Percentiles rank a stretch among this genome's conserved stretches.
Evolutionary conservation across 2,329 filamentous ascomycete genomes (phyloP).

Genomic region (Diaporthe caulivora): DNA sequence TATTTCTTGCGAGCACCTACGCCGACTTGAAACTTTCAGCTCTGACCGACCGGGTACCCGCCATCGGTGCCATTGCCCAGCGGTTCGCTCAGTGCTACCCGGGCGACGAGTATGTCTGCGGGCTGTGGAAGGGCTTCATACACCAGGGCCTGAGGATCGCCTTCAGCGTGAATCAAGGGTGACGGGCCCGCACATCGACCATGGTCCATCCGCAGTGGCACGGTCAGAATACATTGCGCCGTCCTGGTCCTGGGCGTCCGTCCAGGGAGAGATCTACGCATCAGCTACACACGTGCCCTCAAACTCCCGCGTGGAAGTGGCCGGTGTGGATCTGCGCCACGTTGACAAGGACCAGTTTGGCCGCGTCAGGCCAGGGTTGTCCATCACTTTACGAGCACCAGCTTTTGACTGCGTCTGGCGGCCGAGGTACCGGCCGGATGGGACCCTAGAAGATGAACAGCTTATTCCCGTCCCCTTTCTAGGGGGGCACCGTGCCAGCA

Average conservation of each 20-base stretch:
- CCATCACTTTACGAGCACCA: not conserved
- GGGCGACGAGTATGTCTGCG: not conserved
- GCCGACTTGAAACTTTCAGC: not conserved
- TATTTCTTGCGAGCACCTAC: fast-evolving
- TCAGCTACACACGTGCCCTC: no score
- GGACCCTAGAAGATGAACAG: not conserved
- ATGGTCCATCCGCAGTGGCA: not conserved
- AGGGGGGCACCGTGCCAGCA: no score
- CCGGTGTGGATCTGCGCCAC: not conserved
- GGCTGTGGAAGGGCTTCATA: not conserved
- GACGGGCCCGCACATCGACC: not conserved
- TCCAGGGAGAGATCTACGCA: not conserved
- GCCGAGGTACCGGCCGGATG: not conserved
- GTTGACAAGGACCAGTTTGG: not conserved
- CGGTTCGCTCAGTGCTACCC: not conserved
- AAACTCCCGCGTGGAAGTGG: fast-evolving
- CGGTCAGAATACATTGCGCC: not conserved
- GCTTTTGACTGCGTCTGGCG: not conserved
- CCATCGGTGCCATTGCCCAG: constrained; percentile 3
- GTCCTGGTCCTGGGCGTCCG: not conserved
- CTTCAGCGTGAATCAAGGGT: not conserved
- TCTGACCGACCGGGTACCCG: not conserved
- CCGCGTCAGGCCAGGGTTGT: not conserved
- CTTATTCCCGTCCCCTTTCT: not conserved
- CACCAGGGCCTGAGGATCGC: not conserved